phyloP scores from a whole-genome alignment of 306 rosid genomes.

The Datisca glomerata region DNA sequence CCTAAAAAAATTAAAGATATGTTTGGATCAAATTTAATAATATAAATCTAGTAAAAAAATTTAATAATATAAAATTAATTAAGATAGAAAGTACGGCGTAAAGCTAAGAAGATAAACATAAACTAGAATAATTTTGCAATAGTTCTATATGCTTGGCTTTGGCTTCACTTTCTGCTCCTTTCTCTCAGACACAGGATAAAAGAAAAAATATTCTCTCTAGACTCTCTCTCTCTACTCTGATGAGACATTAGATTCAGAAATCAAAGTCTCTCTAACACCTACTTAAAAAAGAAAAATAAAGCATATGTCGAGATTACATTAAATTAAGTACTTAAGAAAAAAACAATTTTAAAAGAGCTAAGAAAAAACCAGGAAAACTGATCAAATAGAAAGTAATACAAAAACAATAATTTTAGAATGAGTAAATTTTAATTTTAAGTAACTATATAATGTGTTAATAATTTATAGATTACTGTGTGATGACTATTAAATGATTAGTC shows the following conservation, averaged over 20 bases:
- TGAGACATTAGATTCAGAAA: constrained; percentile 30
- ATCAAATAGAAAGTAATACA: not conserved
- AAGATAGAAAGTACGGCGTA: too few relatives aligned
- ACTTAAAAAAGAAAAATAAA: constrained; percentile 12
- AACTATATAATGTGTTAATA: too few relatives aligned
- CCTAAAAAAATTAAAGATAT: too few relatives aligned
- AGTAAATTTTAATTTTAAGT: not conserved
- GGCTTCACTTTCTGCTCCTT: constrained; percentile 72
- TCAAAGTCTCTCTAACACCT: constrained; percentile 9
- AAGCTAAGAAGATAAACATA: too few relatives aligned
- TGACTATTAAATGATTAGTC: too few relatives aligned
- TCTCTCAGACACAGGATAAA: constrained; percentile 41
- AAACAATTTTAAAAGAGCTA: not conserved
- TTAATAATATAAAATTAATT: too few relatives aligned
- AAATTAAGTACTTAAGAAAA: not conserved
- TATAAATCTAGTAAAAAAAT: too few relatives aligned
- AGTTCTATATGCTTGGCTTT: not conserved
- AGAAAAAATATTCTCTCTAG: constrained; percentile 10
- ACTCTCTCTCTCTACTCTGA: constrained; percentile 13
- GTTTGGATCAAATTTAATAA: too few relatives aligned
- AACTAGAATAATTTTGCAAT: constrained; percentile 28
- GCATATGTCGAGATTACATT: constrained; percentile 1
- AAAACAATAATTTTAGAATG: too few relatives aligned
- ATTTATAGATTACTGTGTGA: too few relatives aligned
- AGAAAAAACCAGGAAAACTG: not conserved